A percentile compares a stretch with the other conserved stretches of the same genome.
phyloP scores from a whole-genome alignment of 805 yeast genomes.

The Zygosaccharomyces gambellarensis region DNA sequence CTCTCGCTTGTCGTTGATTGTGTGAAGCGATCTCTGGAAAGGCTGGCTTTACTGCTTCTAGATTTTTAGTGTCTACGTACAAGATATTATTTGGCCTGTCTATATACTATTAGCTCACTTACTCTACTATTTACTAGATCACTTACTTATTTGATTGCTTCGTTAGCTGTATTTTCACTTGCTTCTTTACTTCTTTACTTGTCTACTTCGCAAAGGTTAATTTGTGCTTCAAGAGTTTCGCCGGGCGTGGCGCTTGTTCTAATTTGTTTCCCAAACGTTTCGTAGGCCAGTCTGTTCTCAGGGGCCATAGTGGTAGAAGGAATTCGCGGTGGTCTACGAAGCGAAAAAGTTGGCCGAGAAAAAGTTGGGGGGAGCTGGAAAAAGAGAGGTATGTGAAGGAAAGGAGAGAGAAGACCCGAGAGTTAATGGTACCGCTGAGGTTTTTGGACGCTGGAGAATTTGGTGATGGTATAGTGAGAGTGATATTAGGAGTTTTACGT shows the following conservation, averaged over 20 bases:
- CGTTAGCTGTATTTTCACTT: not conserved
- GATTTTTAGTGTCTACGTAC: too few species aligned
- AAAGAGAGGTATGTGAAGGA: not conserved
- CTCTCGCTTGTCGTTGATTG: not conserved
- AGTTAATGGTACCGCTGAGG: not conserved
- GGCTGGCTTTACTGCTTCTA: not conserved
- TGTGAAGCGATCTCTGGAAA: not conserved
- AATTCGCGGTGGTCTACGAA: slow-evolving; percentile 5
- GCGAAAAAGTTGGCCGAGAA: slow-evolving; percentile 4
- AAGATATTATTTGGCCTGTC: too few species aligned
- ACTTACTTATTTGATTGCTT: not conserved
- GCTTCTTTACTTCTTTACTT: not conserved
- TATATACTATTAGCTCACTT: too few species aligned
- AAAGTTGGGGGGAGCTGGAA: not conserved
- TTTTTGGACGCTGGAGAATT: not conserved
- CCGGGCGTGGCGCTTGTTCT: not conserved
- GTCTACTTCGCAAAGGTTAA: too few species aligned
- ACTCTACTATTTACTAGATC: too few species aligned
- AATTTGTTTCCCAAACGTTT: slow-evolving; percentile 2
- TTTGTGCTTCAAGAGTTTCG: too few species aligned
- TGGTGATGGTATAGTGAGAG: not conserved
- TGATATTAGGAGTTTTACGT: not conserved
- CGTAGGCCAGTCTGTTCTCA: slow-evolving; percentile 1
- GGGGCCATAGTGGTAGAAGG: not conserved
- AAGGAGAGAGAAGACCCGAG: not conserved